Evolutionary conservation across 2,329 filamentous ascomycete species (phyloP).

Genomic region (Aspergillus novoparasiticus): DNA sequence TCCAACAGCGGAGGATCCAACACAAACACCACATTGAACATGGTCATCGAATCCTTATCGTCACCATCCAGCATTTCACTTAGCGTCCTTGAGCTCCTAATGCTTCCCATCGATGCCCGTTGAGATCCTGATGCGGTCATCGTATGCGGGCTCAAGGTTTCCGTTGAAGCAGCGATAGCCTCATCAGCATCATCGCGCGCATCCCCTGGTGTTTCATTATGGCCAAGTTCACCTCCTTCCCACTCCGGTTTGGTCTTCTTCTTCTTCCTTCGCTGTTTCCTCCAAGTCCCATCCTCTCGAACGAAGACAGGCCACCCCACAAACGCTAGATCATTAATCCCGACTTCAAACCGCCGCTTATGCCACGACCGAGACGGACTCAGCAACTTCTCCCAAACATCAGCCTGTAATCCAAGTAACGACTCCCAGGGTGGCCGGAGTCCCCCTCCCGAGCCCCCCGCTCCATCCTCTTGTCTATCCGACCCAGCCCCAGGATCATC

Average conservation of each 20-base stretch:
- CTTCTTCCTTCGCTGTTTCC: slow-evolving; percentile 61
- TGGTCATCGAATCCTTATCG: slow-evolving; percentile 72
- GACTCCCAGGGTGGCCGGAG: slow-evolving; percentile 54
- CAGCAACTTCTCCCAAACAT: slow-evolving; percentile 77
- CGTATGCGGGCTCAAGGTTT: slow-evolving; percentile 26
- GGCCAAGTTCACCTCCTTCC: slow-evolving; percentile 37
- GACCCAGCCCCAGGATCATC: slow-evolving; percentile 33
- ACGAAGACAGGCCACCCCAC: slow-evolving; percentile 84
- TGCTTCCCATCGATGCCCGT: slow-evolving; percentile 25
- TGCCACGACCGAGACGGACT: slow-evolving; percentile 76
- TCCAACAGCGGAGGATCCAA: slow-evolving; percentile 78
- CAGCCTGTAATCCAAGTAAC: slow-evolving; percentile 72
- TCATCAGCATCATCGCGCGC: slow-evolving; percentile 35
- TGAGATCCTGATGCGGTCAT: slow-evolving; percentile 27
- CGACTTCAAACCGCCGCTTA: slow-evolving; percentile 80
- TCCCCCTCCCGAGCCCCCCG: slow-evolving; percentile 21
- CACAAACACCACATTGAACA: slow-evolving; percentile 98
- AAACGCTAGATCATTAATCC: slow-evolving; percentile 76
- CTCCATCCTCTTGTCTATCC: slow-evolving; percentile 31
- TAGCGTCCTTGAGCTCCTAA: slow-evolving; percentile 22
- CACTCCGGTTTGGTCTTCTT: slow-evolving; percentile 37
- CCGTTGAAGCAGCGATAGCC: slow-evolving; percentile 32
- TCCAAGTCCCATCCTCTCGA: slow-evolving; percentile 75
- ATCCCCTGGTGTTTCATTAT: slow-evolving; percentile 40
- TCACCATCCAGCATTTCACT: slow-evolving; percentile 31